These are phyloP conservation scores for Domatiomyces catenatus DNA, from an alignment of 2,329 filamentous ascomycete species.

Conservation along the genomic window DNA sequence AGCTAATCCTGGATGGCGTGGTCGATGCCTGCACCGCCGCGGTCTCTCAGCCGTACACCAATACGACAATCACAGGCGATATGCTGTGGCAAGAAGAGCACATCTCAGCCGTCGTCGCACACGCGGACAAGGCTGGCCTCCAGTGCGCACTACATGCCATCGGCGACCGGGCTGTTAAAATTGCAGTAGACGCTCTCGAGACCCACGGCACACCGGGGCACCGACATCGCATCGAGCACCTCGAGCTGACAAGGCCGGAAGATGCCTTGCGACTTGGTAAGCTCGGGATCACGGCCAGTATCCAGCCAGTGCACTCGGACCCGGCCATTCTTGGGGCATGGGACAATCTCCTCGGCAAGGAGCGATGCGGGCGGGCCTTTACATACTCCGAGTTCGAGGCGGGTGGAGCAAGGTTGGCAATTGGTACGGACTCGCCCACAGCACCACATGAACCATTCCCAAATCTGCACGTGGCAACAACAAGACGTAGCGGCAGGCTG, in stretches of 20 bases:
- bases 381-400: constrained; percentile 36
- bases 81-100: constrained; percentile 33
- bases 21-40: constrained; percentile 38
- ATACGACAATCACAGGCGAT: constrained; percentile 26
- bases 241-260: constrained; percentile 33
- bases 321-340: constrained; percentile 34
- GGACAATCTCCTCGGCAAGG: constrained; percentile 30
- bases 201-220: constrained; percentile 25
- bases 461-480: constrained; percentile 37
- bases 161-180: constrained; percentile 33
- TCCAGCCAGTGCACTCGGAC: constrained; percentile 27
- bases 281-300: constrained; percentile 30
- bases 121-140: constrained; percentile 29
- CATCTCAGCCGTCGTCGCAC: constrained; percentile 29
- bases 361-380: constrained; percentile 34
- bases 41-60: constrained; percentile 31
- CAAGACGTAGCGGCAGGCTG: constrained; percentile 30
- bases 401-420: constrained; percentile 30
- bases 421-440: constrained; percentile 36
- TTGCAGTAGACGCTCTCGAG: constrained; percentile 32
- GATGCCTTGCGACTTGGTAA: constrained; percentile 33
- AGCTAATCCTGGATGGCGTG: constrained; percentile 36
- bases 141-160: constrained; percentile 39
- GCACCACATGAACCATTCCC: constrained; percentile 31
- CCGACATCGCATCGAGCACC: constrained; percentile 37